Percentiles rank a stretch among this genome's conserved stretches.
Conservation (phyloP, 352 stramenopile genomes). For the Globisporangium orthogonon region DNA sequence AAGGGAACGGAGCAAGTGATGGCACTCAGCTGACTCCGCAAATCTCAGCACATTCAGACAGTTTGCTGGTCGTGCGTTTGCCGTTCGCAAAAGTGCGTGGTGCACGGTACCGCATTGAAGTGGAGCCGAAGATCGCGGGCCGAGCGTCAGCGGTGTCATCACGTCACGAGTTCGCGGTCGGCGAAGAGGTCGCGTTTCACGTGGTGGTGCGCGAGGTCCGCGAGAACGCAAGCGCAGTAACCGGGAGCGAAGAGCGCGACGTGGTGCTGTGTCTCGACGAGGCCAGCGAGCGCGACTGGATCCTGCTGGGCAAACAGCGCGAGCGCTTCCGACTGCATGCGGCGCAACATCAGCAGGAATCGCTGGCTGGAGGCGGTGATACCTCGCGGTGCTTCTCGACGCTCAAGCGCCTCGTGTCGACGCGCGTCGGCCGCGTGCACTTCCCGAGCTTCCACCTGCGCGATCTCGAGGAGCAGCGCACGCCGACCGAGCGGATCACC, state of each 20-base stretch:
- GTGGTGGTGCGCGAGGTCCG: constrained; percentile 26
- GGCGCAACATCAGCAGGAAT: constrained; percentile 1
- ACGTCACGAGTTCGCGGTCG: constrained; percentile 14
- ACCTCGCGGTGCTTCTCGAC: constrained; percentile 21
- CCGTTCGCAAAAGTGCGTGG: constrained; percentile 21
- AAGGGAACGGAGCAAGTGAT: neutral
- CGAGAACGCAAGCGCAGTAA: neutral
- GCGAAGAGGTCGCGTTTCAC: constrained; percentile 43
- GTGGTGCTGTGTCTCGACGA: constrained; percentile 48
- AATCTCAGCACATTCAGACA: neutral
- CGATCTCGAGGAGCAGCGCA: constrained; percentile 6
- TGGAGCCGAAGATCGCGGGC: constrained; percentile 18
- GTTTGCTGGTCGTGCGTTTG: constrained; percentile 21
- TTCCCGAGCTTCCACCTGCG: constrained; percentile 50
- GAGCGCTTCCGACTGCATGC: constrained; percentile 31
- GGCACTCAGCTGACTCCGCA: neutral
- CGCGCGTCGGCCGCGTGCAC: constrained; percentile 32
- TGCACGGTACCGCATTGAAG: constrained; percentile 32
- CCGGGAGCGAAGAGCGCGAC: neutral
- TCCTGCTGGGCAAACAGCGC: constrained; percentile 55
- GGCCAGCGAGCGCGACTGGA: constrained; percentile 52
- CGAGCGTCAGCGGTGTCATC: neutral
- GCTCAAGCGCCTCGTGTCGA: constrained; percentile 41
- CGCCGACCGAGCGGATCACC: neutral
- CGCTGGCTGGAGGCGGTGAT: too few relatives aligned